Conservation (phyloP, 2,329 filamentous ascomycete genomes). For the Shiraia sp. region DNA sequence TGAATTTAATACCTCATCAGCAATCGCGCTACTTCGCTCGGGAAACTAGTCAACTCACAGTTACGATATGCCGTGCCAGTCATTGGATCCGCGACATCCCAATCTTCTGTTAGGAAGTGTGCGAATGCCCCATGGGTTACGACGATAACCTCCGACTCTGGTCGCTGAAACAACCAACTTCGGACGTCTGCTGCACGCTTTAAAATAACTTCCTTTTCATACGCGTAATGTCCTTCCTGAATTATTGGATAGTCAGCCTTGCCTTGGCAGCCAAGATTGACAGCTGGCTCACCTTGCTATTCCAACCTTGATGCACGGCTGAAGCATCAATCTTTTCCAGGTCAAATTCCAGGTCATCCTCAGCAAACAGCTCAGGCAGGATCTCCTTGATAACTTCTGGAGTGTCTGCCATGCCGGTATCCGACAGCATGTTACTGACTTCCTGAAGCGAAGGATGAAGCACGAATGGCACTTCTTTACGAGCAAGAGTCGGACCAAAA, state of each 20-base stretch:
- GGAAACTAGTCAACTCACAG: slow-evolving; percentile 19
- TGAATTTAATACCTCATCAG: slow-evolving; percentile 1
- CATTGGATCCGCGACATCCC: slow-evolving; percentile 48
- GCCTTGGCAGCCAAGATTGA: neutral
- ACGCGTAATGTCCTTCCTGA: slow-evolving; percentile 39
- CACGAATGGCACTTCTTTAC: slow-evolving; percentile 53
- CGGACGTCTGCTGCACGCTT: slow-evolving; percentile 35
- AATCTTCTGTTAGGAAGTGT: slow-evolving; percentile 85
- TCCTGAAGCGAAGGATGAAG: slow-evolving; percentile 79
- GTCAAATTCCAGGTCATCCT: slow-evolving; percentile 62
- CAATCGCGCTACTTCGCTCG: neutral
- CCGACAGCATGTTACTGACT: slow-evolving; percentile 73
- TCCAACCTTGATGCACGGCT: slow-evolving; percentile 70
- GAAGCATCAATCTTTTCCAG: slow-evolving; percentile 60
- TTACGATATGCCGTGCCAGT: slow-evolving; percentile 37
- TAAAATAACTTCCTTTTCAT: slow-evolving; percentile 30
- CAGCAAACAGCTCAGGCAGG: slow-evolving; percentile 44
- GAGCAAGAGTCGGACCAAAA: slow-evolving; percentile 59
- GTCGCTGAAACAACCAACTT: slow-evolving; percentile 30
- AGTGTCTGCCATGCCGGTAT: slow-evolving; percentile 62
- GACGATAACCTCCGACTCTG: slow-evolving; percentile 60
- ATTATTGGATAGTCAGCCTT: slow-evolving; percentile 6
- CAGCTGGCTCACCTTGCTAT: slow-evolving; percentile 58
- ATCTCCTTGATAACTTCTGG: slow-evolving; percentile 52
- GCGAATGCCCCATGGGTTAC: slow-evolving; percentile 84